Base-by-base conservation (phyloP, 768 basidiomycete genomes). In the Amanita exitialis region DNA sequence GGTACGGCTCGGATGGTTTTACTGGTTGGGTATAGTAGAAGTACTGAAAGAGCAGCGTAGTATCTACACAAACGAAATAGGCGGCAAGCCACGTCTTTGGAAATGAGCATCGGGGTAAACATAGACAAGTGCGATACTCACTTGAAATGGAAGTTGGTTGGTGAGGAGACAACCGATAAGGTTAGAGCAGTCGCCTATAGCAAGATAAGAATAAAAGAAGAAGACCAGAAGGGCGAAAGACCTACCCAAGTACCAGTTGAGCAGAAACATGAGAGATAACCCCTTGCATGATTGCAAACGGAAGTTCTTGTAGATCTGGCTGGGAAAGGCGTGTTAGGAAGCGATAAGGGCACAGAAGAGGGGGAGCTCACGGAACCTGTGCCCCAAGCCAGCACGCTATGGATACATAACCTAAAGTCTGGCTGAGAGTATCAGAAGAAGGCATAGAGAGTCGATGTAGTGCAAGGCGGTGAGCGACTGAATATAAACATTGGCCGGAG, bases 91-190 rank as follows among this genome's bases (percentile, higher is more conserved):
- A 90, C 37, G 81, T 95, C 90, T 96, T 49, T 38, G 47, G 54
- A 45, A 18, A 41, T 38, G 49, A 59, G 48, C 49, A 30, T 57
- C 58, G 20, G 47, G 16, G 15, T 27, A 9, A 36, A 42, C 28
- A 44, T 28, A 36, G 49, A 45, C 44, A 46, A 25, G 46, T 16
- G 16, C 20, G 49, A 32, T 43, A 52, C 78, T 58, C 64, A 90
- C 92, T 69, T 98, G 95, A 65, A 99, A 98, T 18, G 92, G 91
- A 13, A 96, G 75, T 62, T 98, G 96, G 59, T 86, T 78, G 2
- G 96, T 98, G 49, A 99, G 72, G 53, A 97, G 68, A 62, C 91
- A 93, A 8, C 91, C 94, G 53, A 98, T 65, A 27, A 98, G 76
- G 66, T 98, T 98, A 16, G 93, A 92, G 20, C 87, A 70, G 68